These are phyloP conservation scores for Clonostachys rosea DNA, from an alignment of 2,329 filamentous ascomycete genomes.

Conservation along the genomic window DNA sequence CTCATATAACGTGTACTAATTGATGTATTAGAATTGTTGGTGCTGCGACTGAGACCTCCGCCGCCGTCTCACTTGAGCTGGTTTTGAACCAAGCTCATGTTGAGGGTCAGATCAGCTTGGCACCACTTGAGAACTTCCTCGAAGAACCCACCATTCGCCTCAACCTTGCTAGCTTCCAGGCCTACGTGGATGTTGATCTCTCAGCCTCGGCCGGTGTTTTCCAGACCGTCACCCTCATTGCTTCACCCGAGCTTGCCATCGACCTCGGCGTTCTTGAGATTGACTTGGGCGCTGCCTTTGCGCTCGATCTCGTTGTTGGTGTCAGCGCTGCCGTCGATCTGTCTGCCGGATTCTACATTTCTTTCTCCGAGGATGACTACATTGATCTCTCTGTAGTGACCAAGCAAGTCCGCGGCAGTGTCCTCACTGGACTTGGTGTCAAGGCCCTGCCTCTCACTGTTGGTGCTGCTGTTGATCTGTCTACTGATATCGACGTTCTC, in stretches of 20 bases:
- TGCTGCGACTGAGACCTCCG: constrained; percentile 6
- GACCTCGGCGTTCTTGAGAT: constrained; percentile 36
- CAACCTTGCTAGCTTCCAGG: constrained; percentile 42
- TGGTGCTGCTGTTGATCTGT: constrained; percentile 17
- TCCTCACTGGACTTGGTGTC: constrained; percentile 27
- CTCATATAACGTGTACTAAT: neutral
- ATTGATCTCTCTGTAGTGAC: constrained; percentile 34
- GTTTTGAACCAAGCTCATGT: constrained; percentile 27
- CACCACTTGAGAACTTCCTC: constrained; percentile 32
- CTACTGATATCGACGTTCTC: constrained; percentile 38
- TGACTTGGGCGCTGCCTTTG: constrained; percentile 38
- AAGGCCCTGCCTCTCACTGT: constrained; percentile 16
- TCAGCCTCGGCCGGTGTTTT: constrained; percentile 38
- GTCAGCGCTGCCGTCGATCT: constrained; percentile 44
- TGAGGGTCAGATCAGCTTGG: constrained; percentile 39
- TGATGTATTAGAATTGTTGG: neutral
- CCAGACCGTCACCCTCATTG: constrained; percentile 46
- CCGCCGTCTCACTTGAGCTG: constrained; percentile 13
- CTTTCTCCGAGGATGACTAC: constrained; percentile 37
- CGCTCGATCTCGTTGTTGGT: constrained; percentile 46
- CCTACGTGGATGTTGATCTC: constrained; percentile 45
- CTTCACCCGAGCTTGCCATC: constrained; percentile 25
- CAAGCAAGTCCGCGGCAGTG: constrained; percentile 28
- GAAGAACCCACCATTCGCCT: constrained; percentile 33
- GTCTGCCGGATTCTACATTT: constrained; percentile 37